Base-by-base conservation (phyloP, 495 filamentous ascomycete genomes). In the Penicillium goetzii region DNA sequence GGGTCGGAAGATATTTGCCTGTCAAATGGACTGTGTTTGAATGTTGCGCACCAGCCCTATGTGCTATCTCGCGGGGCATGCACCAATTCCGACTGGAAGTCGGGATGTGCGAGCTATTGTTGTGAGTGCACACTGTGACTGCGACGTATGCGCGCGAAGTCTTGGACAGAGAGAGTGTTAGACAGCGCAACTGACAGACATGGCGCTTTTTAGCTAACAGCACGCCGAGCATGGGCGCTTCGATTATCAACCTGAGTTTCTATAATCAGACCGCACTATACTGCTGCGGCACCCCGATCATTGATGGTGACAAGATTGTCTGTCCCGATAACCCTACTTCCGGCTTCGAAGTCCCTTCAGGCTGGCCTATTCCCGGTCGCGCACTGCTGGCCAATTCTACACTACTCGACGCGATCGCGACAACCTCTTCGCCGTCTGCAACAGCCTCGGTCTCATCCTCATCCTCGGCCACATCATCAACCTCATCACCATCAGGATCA, bases 221-320 rank as follows among this genome's bases (percentile, higher is more conserved):
- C 5, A 57, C 55, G 19, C 33, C 55, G 25, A 28, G 15, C 55
- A 38, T 23, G 34, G 55, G 55, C 23, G 36, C 55, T 19, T 57
- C 55, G 19, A 38, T 57, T 10, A 57, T 57, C 55, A 57, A 57
- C 55, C 36, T 57, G 30, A 38, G 8, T n/a, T 57, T 36, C 36
- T 30, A 45, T 11, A 57, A 57, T 30, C 11, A 30, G 4, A 57
- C 55, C 15, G 55, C 55, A 6, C 30, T n/a, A 8, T 57, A 57
- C 17, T 57, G 55, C 33, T 57, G 55, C 36, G 55, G 55, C 19
- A 57, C 55, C 12, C 55, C 55, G 4, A 26, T 57, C 55, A 57
- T 33, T 21, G 34, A 43, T 19, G 55, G 36, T 26, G 36, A 19
- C 21, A 51, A 26, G 21, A 57, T 57, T 23, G 36, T 57, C 55